Evolutionary conservation across 2,329 filamentous ascomycete genomes (phyloP), one percentile per base, ranked within the genome.

Genomic region (Elsinoe ampelina): DNA sequence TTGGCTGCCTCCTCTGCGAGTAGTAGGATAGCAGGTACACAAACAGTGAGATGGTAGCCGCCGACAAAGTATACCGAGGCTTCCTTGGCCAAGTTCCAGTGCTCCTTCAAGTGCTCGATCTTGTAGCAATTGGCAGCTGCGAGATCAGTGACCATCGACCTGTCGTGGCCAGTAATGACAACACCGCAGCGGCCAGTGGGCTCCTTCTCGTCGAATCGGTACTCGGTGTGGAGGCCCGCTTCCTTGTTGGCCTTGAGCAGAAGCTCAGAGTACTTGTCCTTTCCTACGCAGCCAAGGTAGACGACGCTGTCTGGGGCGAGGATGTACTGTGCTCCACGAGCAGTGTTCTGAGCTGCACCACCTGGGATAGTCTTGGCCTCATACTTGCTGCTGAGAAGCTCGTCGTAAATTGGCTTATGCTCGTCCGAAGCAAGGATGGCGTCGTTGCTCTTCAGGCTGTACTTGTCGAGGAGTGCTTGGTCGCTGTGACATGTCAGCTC

Each of bases 111-210:
- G 73, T 98, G 93, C 62, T 93, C 89, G 54, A 96, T 72, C 75
- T 92, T 92, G 78, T 98, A 98, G 78, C 90, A 87, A 79, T 98
- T 98, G 65, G 93, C 93, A 61, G 93, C 93, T 61, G 86, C 93
- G 58, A 98, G 86, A 69, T 97, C 90, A 61, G 93, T 98, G 79
- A 86, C 88, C 79, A 98, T 85, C 71, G 85, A 90, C 67, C 93
- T 85, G 83, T 97, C 86, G 80, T 95, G 89, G 70, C 90, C 93
- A 36, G 92, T 98, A 74, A 98, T 96, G 72, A 98, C 82, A 63
- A 93, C 93, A 73, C 89, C 93, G 73, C 93, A 98, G 68, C 91
- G 89, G 66, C 93, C 93, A 35, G 93, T 98, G 63, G 89, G 85
- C 65, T 85, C 78, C 70, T 82, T 80, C 66, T 87, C 81, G 71